These are phyloP conservation scores for Naganishia kalamii DNA, from an alignment of 768 basidiomycete species.

Conservation along the genomic window DNA sequence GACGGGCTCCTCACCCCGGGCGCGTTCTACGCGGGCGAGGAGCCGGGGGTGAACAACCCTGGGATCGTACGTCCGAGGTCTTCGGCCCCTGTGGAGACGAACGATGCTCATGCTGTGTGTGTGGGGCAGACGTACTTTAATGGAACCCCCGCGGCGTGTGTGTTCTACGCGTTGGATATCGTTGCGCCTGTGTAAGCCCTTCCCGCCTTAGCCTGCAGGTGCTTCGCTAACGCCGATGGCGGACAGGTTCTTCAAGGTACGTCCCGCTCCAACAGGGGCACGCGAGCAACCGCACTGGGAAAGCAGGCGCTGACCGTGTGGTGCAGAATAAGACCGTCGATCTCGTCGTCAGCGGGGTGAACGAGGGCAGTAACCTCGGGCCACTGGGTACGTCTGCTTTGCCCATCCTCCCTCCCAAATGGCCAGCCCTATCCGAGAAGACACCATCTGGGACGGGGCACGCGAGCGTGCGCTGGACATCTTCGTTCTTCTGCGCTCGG, in stretches of 20 bases:
- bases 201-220: background rate
- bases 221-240: too few relatives aligned
- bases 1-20: constrained; percentile 5
- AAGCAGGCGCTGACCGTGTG: background rate
- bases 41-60: constrained; percentile 8
- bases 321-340: constrained; percentile 13
- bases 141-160: constrained; percentile 21
- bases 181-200: constrained; percentile 17
- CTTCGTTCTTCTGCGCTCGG: too few relatives aligned
- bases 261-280: too few relatives aligned
- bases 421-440: too few relatives aligned
- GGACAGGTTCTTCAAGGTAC: constrained; percentile 19
- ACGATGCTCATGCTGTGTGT: background rate
- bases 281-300: background rate
- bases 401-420: too few relatives aligned
- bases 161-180: constrained; percentile 21
- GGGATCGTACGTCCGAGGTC: constrained; percentile 4
- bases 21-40: constrained; percentile 1
- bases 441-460: too few relatives aligned
- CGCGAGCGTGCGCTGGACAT: too few relatives aligned
- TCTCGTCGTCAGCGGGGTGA: constrained; percentile 13
- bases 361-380: constrained; percentile 17
- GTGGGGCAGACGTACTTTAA: constrained; percentile 18
- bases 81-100: background rate
- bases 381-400: constrained; percentile 6